A percentile compares a stretch with the other conserved stretches of the same genome.
Conservation (phyloP, 1,139 yeast species). For the Yamadazyma atmosphaerica region DNA sequence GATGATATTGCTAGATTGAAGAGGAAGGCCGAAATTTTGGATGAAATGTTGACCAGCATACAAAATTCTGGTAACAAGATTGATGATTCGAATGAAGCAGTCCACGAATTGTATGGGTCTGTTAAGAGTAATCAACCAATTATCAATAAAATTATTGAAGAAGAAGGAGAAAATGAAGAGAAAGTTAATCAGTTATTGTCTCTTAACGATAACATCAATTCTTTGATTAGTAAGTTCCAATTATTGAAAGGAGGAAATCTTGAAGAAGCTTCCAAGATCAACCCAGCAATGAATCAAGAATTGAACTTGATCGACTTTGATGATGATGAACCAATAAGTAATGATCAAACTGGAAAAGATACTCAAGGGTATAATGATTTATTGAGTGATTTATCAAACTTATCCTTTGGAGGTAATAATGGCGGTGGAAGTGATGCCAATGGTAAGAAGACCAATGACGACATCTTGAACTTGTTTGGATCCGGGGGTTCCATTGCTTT, state of each 20-base stretch:
- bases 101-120: constrained; percentile 74
- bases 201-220: constrained; percentile 76
- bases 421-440: constrained; percentile 9
- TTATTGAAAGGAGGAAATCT: constrained; percentile 65
- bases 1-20: constrained; percentile 84
- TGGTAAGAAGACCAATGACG: constrained; percentile 23
- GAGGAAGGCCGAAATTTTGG: constrained; percentile 85
- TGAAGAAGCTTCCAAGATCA: constrained; percentile 59
- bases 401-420: constrained; percentile 40
- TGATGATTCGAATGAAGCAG: constrained; percentile 67
- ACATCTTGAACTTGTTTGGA: constrained; percentile 45
- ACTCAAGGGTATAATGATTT: constrained; percentile 62
- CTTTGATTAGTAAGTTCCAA: constrained; percentile 66
- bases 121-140: constrained; percentile 87
- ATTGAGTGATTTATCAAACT: constrained; percentile 67
- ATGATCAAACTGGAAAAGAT: constrained; percentile 36
- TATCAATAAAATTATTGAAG: constrained; percentile 81
- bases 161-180: constrained; percentile 57
- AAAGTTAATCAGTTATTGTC: constrained; percentile 65
- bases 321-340: constrained; percentile 49
- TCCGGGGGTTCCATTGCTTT: constrained; percentile 47
- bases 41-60: constrained; percentile 76
- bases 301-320: constrained; percentile 78
- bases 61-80: constrained; percentile 45
- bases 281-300: constrained; percentile 42